Conservation (phyloP, 1,284 basidiomycete species). For the Mycena sp. region DNA sequence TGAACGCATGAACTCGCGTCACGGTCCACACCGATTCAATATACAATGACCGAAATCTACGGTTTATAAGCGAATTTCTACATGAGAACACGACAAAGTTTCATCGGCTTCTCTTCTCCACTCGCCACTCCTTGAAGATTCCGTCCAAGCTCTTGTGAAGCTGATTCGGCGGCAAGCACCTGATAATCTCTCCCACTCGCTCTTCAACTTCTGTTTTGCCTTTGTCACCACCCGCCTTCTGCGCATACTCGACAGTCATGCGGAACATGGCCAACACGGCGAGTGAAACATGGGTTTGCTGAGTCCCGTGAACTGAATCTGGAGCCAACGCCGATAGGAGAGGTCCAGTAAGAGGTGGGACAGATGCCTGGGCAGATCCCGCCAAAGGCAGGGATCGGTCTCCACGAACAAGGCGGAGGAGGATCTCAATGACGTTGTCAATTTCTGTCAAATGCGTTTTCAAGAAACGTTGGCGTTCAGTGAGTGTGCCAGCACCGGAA, state of each 20-base stretch:
- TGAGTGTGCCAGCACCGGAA: constrained; percentile 77
- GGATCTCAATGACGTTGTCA: constrained; percentile 90
- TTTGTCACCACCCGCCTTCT: constrained; percentile 72
- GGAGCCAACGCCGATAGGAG: constrained; percentile 74
- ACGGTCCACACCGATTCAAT: no score
- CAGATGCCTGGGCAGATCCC: constrained; percentile 59
- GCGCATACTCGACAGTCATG: constrained; percentile 83
- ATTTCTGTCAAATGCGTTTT: constrained; percentile 86
- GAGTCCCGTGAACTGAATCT: constrained; percentile 81
- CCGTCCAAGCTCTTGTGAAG: constrained; percentile 91
- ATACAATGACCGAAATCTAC: not conserved
- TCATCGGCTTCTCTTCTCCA: constrained; percentile 73
- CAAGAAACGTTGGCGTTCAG: constrained; percentile 87
- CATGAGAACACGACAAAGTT: not conserved
- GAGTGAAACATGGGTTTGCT: constrained; percentile 93
- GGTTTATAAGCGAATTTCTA: not conserved
- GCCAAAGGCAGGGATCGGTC: constrained; percentile 69
- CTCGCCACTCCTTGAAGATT: constrained; percentile 91
- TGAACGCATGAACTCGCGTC: no score
- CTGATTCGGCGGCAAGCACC: constrained; percentile 84
- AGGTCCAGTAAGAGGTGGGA: constrained; percentile 68
- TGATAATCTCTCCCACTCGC: constrained; percentile 88
- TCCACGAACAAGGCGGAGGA: constrained; percentile 88
- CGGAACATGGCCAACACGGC: constrained; percentile 92
- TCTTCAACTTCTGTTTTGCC: constrained; percentile 79